Evolutionary conservation across 768 basidiomycete genomes (phyloP).

Genomic region (Fomitopsis pulvina): DNA sequence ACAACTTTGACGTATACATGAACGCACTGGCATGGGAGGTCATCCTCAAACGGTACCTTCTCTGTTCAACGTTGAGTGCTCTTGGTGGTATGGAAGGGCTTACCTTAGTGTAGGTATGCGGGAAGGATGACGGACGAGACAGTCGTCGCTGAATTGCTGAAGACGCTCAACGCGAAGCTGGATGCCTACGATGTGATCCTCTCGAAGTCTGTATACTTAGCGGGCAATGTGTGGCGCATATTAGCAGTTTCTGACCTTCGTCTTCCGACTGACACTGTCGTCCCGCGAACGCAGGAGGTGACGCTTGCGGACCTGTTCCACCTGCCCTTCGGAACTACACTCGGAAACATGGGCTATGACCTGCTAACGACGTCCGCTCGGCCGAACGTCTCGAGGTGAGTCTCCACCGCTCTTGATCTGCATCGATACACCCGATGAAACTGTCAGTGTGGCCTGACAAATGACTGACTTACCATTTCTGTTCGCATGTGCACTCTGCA

Average conservation of each 20-base stretch:
- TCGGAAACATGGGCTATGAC: slow-evolving; percentile 20
- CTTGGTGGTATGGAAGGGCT: background rate
- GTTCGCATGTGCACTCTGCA: slow-evolving; percentile 5
- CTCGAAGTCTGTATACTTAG: slow-evolving; percentile 45
- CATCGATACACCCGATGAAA: background rate
- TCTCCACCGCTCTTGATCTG: background rate
- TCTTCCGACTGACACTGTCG: background rate
- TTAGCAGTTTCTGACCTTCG: background rate
- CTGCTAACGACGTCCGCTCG: slow-evolving; percentile 25
- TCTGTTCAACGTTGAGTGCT: too few species aligned
- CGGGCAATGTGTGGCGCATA: slow-evolving; percentile 33
- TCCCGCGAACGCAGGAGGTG: slow-evolving; percentile 25
- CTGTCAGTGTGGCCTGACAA: background rate
- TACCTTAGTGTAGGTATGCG: slow-evolving; percentile 3
- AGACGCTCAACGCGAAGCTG: slow-evolving; percentile 33
- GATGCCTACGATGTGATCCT: slow-evolving; percentile 53
- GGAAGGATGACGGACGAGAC: slow-evolving; percentile 28
- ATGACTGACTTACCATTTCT: background rate
- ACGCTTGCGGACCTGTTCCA: slow-evolving; percentile 57
- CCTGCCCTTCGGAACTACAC: slow-evolving; percentile 36
- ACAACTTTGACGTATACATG: slow-evolving; percentile 46
- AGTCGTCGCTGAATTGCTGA: slow-evolving; percentile 19
- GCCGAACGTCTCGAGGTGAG: slow-evolving; percentile 41
- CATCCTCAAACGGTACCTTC: slow-evolving; percentile 43
- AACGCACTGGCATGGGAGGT: slow-evolving; percentile 36